Conservation (phyloP, 768 basidiomycete species). For the Stropharia rugosoannulata region DNA sequence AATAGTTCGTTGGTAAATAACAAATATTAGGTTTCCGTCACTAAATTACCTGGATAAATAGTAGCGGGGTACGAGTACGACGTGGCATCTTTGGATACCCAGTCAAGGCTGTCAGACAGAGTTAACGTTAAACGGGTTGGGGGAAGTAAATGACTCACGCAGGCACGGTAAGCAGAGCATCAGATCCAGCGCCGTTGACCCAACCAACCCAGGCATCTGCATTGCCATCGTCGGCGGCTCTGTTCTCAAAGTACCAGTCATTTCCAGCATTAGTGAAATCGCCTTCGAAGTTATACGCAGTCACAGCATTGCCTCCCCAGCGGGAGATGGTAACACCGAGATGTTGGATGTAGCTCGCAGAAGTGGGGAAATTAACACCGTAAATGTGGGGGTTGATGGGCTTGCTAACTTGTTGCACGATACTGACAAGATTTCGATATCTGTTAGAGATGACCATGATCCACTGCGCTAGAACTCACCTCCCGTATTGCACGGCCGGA, state of each 20-base stretch:
- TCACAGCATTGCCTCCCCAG: constrained; percentile 57
- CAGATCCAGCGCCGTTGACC: constrained; percentile 44
- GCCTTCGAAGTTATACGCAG: constrained; percentile 51
- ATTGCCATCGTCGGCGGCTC: constrained; percentile 33
- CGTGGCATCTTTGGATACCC: constrained; percentile 52
- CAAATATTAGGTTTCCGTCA: background rate
- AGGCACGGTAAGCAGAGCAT: constrained; percentile 45
- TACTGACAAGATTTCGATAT: constrained; percentile 19
- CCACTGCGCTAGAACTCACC: constrained; percentile 21
- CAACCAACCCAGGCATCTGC: constrained; percentile 52
- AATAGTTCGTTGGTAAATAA: background rate
- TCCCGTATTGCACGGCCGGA: constrained; percentile 41
- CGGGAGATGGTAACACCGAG: constrained; percentile 50
- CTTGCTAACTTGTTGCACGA: constrained; percentile 32
- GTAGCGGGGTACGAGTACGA: constrained; percentile 51
- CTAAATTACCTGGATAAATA: constrained; percentile 39
- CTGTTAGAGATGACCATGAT: background rate
- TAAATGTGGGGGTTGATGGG: constrained; percentile 50
- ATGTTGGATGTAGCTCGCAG: constrained; percentile 42
- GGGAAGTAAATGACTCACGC: constrained; percentile 34
- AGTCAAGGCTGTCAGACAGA: constrained; percentile 41
- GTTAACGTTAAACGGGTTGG: background rate
- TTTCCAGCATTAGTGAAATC: constrained; percentile 52
- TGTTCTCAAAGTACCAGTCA: constrained; percentile 60
- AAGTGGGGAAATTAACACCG: constrained; percentile 55